These are phyloP conservation scores for Sclerospora graminicola DNA, from an alignment of 352 stramenopile species.

Conservation along the genomic window DNA sequence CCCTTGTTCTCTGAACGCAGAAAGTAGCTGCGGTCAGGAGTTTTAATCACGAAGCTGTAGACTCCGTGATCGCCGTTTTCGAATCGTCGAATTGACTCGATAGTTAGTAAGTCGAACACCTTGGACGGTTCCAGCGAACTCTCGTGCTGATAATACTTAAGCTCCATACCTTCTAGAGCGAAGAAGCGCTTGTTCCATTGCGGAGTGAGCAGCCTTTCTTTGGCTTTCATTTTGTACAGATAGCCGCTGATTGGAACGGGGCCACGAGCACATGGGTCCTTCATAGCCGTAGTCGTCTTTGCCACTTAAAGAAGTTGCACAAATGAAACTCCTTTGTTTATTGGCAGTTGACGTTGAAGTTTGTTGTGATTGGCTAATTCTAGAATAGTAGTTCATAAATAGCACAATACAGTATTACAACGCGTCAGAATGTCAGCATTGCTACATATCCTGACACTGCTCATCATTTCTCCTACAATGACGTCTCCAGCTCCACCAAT, in stretches of 20 bases:
- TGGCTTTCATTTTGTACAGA: no score
- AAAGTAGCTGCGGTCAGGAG: no score
- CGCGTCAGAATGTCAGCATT: no score
- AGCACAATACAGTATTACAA: no score
- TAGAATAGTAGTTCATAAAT: constrained; percentile 14
- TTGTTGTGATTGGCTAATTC: constrained; percentile 1
- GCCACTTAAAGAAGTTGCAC: constrained; percentile 1
- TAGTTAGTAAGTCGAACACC: constrained; percentile 52
- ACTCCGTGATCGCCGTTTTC: constrained; percentile 77
- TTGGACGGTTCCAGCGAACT: constrained; percentile 44
- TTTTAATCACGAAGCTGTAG: constrained; percentile 76
- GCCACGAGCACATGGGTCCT: no score
- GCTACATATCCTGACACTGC: constrained; percentile 3
- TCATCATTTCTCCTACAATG: constrained; percentile 9
- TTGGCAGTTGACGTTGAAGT: constrained; percentile 11
- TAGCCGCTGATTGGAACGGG: no score
- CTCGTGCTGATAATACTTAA: constrained; percentile 78
- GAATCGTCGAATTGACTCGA: constrained; percentile 74
- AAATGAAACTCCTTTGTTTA: neutral
- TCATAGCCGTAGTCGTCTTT: constrained; percentile 8
- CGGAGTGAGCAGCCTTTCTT: no score
- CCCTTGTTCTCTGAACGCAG: constrained; percentile 78
- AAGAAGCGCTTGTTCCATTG: constrained; percentile 82
- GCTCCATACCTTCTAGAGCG: constrained; percentile 52
- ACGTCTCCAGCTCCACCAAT: constrained; percentile 4